Percentiles rank a stretch among this genome's conserved stretches.
phyloP scores from a whole-genome alignment of 257 asterid genomes.

The Fraxinus pennsylvanica region DNA sequence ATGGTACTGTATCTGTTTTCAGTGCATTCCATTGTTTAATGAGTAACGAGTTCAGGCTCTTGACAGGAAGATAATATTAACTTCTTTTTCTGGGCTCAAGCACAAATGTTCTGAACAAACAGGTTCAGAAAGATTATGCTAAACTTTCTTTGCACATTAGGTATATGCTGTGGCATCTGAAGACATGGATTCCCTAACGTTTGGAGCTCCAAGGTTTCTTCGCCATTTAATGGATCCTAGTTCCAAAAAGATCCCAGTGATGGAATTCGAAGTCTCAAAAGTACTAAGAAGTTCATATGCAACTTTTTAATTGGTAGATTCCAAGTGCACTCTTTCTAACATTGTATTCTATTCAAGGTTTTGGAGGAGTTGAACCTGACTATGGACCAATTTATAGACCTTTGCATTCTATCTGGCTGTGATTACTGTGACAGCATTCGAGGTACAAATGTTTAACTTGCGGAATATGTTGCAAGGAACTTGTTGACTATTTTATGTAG shows the following conservation, averaged over 20 bases:
- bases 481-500: neutral
- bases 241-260: slow-evolving; percentile 95
- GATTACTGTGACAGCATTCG: slow-evolving; percentile 96
- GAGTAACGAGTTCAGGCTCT: slow-evolving; percentile 19
- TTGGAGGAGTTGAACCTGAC: slow-evolving; percentile 83
- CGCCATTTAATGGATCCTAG: slow-evolving; percentile 99
- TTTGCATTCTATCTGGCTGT: slow-evolving; percentile 94
- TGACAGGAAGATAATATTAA: slow-evolving; percentile 2
- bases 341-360: slow-evolving; percentile 44
- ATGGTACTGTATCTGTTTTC: neutral
- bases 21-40: slow-evolving; percentile 10
- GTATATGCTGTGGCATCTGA: slow-evolving; percentile 98
- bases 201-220: slow-evolving; percentile 91
- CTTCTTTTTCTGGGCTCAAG: slow-evolving; percentile 17
- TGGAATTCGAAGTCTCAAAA: slow-evolving; percentile 96
- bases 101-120: neutral
- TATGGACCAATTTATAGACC: slow-evolving; percentile 97
- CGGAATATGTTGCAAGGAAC: neutral
- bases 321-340: slow-evolving; percentile 22
- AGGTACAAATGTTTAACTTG: slow-evolving; percentile 48
- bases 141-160: slow-evolving; percentile 40
- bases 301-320: slow-evolving; percentile 15
- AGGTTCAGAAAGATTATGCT: slow-evolving; percentile 17
- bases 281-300: slow-evolving; percentile 37
- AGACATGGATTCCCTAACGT: slow-evolving; percentile 98